These are phyloP conservation scores for Sorghum bicolor DNA, from an alignment of 176 grass and related monocot genomes.

Conservation along the genomic window DNA sequence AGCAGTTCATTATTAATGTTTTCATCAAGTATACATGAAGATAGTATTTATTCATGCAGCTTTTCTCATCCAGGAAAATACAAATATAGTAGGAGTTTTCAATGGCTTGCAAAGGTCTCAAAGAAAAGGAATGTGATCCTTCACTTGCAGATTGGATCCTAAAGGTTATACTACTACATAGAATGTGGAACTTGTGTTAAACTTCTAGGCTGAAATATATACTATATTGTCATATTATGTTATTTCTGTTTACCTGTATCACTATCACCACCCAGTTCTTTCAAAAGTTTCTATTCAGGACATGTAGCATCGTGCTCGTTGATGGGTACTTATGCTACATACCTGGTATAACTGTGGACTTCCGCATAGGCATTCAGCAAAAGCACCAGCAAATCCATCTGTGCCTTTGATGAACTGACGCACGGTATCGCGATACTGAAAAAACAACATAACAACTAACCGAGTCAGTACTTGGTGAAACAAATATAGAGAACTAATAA, in stretches of 20 bases:
- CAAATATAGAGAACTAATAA: conserved; percentile 3
- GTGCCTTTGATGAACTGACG: conserved; percentile 99
- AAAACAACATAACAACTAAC: conserved; percentile 27
- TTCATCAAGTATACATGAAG: not conserved
- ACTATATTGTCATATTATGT: conserved; percentile 1
- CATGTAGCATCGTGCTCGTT: not conserved
- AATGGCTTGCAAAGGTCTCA: not conserved
- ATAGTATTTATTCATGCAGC: not conserved
- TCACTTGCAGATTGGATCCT: not conserved
- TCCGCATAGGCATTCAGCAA: conserved; percentile 92
- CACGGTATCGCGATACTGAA: conserved; percentile 88
- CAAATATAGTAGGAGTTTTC: not conserved
- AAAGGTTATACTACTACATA: not conserved
- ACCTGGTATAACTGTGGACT: conserved; percentile 97
- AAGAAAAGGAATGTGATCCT: not conserved
- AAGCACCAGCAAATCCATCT: conserved; percentile 88
- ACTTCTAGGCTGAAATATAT: not conserved
- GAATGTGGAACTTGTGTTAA: not conserved
- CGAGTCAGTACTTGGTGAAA: conserved; percentile 25
- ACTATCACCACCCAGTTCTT: not conserved
- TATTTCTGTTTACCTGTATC: not conserved
- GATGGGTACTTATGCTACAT: conserved; percentile 14
- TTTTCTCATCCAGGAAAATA: conserved; percentile 1
- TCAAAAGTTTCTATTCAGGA: not conserved
- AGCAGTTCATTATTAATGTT: not conserved